A percentile compares a stretch with the other conserved stretches of the same genome.
Conservation (phyloP, 106 monocot genomes). For the Acorus gramineus region DNA sequence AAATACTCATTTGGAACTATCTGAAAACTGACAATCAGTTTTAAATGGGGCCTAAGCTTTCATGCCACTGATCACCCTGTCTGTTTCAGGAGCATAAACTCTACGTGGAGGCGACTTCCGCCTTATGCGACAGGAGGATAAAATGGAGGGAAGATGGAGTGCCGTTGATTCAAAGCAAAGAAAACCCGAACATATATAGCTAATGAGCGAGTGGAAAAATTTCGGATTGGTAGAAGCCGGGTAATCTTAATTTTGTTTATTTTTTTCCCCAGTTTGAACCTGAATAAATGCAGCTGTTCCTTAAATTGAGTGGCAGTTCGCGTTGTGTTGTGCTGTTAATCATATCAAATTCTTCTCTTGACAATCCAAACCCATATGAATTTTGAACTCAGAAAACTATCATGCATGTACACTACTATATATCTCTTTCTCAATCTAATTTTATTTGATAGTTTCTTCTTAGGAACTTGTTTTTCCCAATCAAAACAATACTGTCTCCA, state of each 20-base stretch:
- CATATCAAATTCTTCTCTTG: too few relatives aligned
- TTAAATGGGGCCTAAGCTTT: background rate
- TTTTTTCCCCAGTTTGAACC: background rate
- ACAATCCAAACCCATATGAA: too few relatives aligned
- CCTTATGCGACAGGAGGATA: slow-evolving; percentile 78
- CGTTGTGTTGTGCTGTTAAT: too few relatives aligned
- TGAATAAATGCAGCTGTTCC: background rate
- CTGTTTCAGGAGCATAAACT: slow-evolving; percentile 67
- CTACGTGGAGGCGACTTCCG: slow-evolving; percentile 70
- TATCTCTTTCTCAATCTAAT: too few relatives aligned
- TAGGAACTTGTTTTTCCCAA: too few relatives aligned
- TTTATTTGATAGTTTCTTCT: too few relatives aligned
- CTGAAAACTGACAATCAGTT: too few relatives aligned
- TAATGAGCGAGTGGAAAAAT: background rate
- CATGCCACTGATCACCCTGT: background rate
- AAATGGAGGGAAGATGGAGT: slow-evolving; percentile 93
- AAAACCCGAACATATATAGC: slow-evolving; percentile 44
- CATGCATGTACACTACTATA: too few relatives aligned
- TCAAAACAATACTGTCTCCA: too few relatives aligned
- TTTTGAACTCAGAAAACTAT: too few relatives aligned
- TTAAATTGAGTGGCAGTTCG: too few relatives aligned
- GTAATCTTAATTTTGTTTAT: background rate
- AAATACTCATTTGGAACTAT: too few relatives aligned
- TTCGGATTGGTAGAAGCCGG: background rate
- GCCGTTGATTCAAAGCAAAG: slow-evolving; percentile 58